Conservation (phyloP, 2,329 filamentous ascomycete species). For the Pestalotiopsis sp. region DNA sequence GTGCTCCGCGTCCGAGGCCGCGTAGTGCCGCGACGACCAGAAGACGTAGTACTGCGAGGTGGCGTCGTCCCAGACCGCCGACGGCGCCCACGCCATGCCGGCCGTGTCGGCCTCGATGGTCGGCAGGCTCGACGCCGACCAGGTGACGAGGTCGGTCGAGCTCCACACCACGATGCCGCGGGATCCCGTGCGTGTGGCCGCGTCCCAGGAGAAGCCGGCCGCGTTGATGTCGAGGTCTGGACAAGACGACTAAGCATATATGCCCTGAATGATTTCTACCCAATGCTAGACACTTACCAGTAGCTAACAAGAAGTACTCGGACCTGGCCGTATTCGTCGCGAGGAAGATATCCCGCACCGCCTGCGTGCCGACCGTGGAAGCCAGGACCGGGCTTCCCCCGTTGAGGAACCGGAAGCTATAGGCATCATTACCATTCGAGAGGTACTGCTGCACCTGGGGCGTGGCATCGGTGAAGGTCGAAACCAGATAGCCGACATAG, state of each 20-base stretch:
- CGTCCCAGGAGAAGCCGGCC: conserved; percentile 37
- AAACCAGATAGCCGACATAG: conserved; percentile 37
- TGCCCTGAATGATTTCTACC: no score
- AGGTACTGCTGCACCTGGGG: conserved; percentile 36
- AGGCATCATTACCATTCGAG: conserved; percentile 33
- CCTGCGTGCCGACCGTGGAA: conserved; percentile 36
- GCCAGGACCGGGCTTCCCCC: conserved; percentile 32
- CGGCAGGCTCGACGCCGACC: conserved; percentile 29
- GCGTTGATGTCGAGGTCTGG: conserved; percentile 39
- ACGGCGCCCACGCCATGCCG: conserved; percentile 41
- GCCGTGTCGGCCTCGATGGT: conserved; percentile 36
- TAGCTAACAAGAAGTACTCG: conserved; percentile 37
- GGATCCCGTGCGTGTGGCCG: conserved; percentile 36
- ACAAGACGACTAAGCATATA: not conserved
- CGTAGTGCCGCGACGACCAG: conserved; percentile 50
- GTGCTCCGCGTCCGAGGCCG: conserved; percentile 43
- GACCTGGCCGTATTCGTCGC: conserved; percentile 34
- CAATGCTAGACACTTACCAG: conserved; percentile 26
- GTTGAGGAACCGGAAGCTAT: conserved; percentile 35
- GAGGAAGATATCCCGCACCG: conserved; percentile 37
- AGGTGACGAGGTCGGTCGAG: conserved; percentile 36
- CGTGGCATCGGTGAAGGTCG: conserved; percentile 35
- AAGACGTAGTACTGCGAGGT: conserved; percentile 46
- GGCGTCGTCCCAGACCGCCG: conserved; percentile 36
- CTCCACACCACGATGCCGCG: conserved; percentile 39